Conservation (phyloP, 192 early-diverging fungal species). For the Pilaira anomala region DNA sequence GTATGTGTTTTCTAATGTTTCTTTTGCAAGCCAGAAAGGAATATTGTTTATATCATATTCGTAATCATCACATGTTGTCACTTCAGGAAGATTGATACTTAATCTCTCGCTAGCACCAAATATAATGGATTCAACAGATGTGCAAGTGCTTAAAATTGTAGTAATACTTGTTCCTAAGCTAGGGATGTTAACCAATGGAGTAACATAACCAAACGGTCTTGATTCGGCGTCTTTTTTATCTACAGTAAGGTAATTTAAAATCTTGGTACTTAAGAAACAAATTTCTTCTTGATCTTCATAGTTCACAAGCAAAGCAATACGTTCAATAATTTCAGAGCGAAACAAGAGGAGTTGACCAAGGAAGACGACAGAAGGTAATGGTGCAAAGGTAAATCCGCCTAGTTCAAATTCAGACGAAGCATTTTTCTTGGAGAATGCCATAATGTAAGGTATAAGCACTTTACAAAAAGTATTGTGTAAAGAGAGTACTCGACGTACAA, state of each 20-base stretch:
- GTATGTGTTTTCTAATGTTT: slow-evolving; percentile 7
- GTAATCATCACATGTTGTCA: slow-evolving; percentile 24
- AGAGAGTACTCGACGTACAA: slow-evolving; percentile 63
- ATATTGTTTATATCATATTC: slow-evolving; percentile 36
- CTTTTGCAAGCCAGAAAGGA: slow-evolving; percentile 31
- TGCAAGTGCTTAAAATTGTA: slow-evolving; percentile 60
- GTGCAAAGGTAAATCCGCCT: slow-evolving; percentile 38
- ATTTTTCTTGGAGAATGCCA: slow-evolving; percentile 33
- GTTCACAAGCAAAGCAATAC: slow-evolving; percentile 69
- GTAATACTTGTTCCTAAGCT: slow-evolving; percentile 70
- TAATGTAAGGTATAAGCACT: slow-evolving; percentile 54
- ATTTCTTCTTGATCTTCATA: slow-evolving; percentile 68
- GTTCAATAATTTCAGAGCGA: slow-evolving; percentile 61
- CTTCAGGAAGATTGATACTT: slow-evolving; percentile 53
- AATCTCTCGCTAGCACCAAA: slow-evolving; percentile 79
- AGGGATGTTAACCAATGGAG: slow-evolving; percentile 17
- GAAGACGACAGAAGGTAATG: slow-evolving; percentile 56
- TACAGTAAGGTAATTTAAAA: slow-evolving; percentile 74
- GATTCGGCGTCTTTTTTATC: slow-evolving; percentile 53
- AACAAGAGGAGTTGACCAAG: slow-evolving; percentile 80
- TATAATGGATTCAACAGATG: slow-evolving; percentile 65
- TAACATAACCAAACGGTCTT: slow-evolving; percentile 23
- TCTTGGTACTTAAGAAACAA: slow-evolving; percentile 68
- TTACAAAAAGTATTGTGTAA: slow-evolving; percentile 73
- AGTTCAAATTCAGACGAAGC: slow-evolving; percentile 31